Conservation (phyloP, 1,139 yeast genomes). For the Pichia sp. region DNA sequence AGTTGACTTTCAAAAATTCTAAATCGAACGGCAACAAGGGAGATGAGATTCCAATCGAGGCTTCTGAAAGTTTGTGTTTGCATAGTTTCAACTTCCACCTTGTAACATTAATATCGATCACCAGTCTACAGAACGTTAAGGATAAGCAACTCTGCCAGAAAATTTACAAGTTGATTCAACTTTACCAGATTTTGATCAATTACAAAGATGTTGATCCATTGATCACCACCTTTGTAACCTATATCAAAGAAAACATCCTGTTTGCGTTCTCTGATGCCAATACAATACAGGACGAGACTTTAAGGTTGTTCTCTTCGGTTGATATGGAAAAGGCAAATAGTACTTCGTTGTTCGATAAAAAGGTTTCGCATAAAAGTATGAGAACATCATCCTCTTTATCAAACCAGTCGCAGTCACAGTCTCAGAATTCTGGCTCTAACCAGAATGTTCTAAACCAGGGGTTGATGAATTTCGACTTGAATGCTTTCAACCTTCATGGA, state of each 20-base stretch:
- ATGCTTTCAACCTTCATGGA: conserved; percentile 27
- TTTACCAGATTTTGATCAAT: conserved; percentile 24
- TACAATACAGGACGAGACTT: conserved; percentile 21
- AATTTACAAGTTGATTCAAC: conserved; percentile 20
- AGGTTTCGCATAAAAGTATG: conserved; percentile 6
- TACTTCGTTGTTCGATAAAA: conserved; percentile 25
- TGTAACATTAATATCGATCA: conserved; percentile 25
- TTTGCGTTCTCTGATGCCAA: conserved; percentile 14
- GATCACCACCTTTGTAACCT: conserved; percentile 21
- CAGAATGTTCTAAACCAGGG: neutral
- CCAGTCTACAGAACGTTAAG: conserved; percentile 19
- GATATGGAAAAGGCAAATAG: conserved; percentile 8
- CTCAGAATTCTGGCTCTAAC: neutral
- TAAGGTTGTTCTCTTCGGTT: conserved; percentile 21
- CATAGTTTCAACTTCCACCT: conserved; percentile 32
- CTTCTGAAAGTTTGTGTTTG: conserved; percentile 26
- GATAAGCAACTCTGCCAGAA: conserved; percentile 18
- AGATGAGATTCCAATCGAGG: conserved; percentile 22
- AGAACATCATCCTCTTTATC: neutral
- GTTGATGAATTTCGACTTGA: conserved; percentile 24
- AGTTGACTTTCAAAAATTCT: conserved; percentile 20
- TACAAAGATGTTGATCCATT: conserved; percentile 25
- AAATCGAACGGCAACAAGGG: conserved; percentile 13
- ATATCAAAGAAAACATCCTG: conserved; percentile 21
- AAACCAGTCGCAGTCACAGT: neutral